Conservation (phyloP, 768 basidiomycete species). For the Pholiota molesta region DNA sequence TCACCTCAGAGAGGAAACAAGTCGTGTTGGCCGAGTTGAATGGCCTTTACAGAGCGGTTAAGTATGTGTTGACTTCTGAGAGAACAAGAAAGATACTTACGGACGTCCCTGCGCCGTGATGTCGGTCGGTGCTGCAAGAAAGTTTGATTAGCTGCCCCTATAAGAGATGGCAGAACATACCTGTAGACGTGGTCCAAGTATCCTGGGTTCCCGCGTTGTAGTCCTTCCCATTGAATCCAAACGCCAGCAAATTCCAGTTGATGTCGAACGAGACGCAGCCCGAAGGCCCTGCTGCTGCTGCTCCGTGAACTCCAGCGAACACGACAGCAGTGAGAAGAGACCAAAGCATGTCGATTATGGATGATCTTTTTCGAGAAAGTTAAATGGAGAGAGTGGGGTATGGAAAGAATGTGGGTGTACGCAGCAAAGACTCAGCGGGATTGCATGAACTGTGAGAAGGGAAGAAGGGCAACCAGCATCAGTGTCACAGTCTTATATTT, state of each 20-base stretch:
- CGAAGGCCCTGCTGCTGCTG: slow-evolving; percentile 26
- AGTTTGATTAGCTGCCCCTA: slow-evolving; percentile 1
- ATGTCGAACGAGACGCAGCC: slow-evolving; percentile 79
- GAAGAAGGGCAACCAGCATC: neutral
- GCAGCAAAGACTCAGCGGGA: neutral
- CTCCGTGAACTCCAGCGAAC: slow-evolving; percentile 17
- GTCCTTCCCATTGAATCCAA: slow-evolving; percentile 84
- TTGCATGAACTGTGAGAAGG: slow-evolving; percentile 4
- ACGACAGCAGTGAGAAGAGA: slow-evolving; percentile 23
- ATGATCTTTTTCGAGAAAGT: neutral
- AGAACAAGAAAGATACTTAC: slow-evolving; percentile 44
- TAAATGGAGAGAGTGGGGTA: neutral
- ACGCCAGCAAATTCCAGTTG: slow-evolving; percentile 82
- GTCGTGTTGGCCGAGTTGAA: slow-evolving; percentile 66
- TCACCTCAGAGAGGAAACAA: slow-evolving; percentile 74
- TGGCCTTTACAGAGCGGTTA: slow-evolving; percentile 42
- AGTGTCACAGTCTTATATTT: slow-evolving; percentile 5
- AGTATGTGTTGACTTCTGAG: neutral
- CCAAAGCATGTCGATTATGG: slow-evolving; percentile 18
- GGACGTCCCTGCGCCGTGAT: slow-evolving; percentile 79
- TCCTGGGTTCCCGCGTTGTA: slow-evolving; percentile 76
- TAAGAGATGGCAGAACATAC: slow-evolving; percentile 42
- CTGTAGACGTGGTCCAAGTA: slow-evolving; percentile 54
- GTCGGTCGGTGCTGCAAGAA: slow-evolving; percentile 48
- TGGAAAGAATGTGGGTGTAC: slow-evolving; percentile 6